Evolutionary conservation across 176 grass and related monocot genomes (phyloP), one percentile per base, ranked within the genome.

Genomic region (Dactylis glomerata): DNA sequence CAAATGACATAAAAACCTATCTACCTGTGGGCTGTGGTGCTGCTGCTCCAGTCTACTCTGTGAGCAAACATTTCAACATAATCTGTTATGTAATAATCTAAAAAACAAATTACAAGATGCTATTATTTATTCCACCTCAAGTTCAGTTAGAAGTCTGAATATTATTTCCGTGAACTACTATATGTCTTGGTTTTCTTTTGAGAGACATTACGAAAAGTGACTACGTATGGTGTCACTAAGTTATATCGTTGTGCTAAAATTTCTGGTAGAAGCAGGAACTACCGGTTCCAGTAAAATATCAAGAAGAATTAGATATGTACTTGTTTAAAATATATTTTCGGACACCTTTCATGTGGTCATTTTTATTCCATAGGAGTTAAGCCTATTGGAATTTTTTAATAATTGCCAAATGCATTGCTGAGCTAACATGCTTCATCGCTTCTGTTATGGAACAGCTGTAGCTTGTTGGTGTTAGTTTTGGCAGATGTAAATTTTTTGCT

Each of bases 241-340:
- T 46, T 69, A 26, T 49, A 34, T 83, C 3, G 7, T n/a, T 61
- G 19, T 57, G 23, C 3, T 77, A 75, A 24, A 55, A 74, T 45
- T 33, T 77, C 38, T 72, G 2, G 1, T 40, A 2, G 44, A 61
- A 83, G 42, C 68, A 79, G 31, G 30, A 78, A 72, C 61, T 54
- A 61, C 8, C 13, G 0, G 45, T 47, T 83, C 24, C n/a, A 44
- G 52, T 20, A 77, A 57, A 58, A 57, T 12, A 1, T 7, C 22
- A 20, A 55, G 3, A 63, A 52, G 41, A 33, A 56, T 76, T 28
- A 17, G 15, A 70, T 30, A 22, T n/a, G 30, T 70, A 8, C 1
- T 47, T 70, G 38, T 80, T n/a, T 52, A 68, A 36, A 88, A 51
- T 71, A 41, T 83, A 28, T 86, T 79, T 59, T 17, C n/a, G 4